phyloP scores from a whole-genome alignment of 257 asterid species.

The Ligustrum vulgare region DNA sequence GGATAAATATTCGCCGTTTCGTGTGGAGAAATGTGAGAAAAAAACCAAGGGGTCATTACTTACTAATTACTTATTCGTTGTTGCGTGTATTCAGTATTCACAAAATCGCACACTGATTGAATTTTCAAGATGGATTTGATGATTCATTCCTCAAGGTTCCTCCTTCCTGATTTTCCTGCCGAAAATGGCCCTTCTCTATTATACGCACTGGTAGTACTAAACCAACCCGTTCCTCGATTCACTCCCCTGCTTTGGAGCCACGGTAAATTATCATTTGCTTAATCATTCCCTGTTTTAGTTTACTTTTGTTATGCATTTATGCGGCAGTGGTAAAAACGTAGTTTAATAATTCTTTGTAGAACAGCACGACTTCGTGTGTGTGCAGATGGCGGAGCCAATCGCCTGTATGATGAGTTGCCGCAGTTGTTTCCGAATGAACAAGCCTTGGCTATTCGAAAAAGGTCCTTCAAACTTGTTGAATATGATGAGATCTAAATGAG shows the following conservation, averaged over 20 bases:
- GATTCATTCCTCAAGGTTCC: constrained; percentile 74
- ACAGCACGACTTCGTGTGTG: constrained; percentile 81
- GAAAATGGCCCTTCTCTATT: constrained; percentile 35
- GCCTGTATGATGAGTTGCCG: constrained; percentile 86
- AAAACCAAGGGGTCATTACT: too few relatives aligned
- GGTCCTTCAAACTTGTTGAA: constrained; percentile 34
- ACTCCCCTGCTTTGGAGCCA: constrained; percentile 86
- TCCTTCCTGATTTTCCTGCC: constrained; percentile 50
- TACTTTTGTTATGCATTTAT: constrained; percentile 24
- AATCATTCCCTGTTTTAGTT: not conserved
- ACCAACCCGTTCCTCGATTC: constrained; percentile 72
- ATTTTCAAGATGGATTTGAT: constrained; percentile 48
- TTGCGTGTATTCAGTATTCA: not conserved
- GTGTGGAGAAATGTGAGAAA: too few relatives aligned
- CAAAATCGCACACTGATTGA: not conserved
- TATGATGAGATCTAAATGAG: not conserved
- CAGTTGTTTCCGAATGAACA: constrained; percentile 60
- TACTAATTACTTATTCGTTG: too few relatives aligned
- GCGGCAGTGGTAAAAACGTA: not conserved
- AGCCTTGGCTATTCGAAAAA: constrained; percentile 53
- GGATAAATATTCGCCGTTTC: too few relatives aligned
- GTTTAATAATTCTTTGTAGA: constrained; percentile 32
- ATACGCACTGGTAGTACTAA: constrained; percentile 74
- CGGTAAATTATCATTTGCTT: constrained; percentile 41
- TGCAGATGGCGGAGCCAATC: constrained; percentile 95